Evolutionary conservation across 495 filamentous ascomycete genomes (phyloP).

Genomic region (Aspergillus panamensis): DNA sequence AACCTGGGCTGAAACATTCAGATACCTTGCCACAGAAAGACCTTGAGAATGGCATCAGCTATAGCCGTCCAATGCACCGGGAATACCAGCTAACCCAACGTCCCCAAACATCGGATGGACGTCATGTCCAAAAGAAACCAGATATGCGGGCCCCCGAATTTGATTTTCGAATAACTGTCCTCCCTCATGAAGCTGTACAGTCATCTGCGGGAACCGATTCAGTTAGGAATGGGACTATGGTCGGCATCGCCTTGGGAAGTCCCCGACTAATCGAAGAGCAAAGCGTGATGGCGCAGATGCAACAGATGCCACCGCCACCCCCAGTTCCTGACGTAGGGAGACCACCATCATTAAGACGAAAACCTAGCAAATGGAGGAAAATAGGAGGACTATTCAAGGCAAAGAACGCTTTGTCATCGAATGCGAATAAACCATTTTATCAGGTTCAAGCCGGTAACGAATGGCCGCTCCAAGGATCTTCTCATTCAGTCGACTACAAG

Average conservation of each 20-base stretch:
- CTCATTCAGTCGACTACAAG: conserved; percentile 23
- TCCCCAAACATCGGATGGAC: conserved; percentile 23
- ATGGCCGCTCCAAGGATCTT: conserved; percentile 19
- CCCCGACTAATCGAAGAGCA: conserved; percentile 38
- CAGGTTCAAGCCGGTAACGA: conserved; percentile 15
- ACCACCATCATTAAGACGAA: conserved; percentile 32
- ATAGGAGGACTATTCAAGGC: conserved; percentile 50
- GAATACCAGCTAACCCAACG: conserved; percentile 24
- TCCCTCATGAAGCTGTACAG: conserved; percentile 28
- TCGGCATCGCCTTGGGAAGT: conserved; percentile 55
- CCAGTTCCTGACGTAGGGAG: conserved; percentile 9
- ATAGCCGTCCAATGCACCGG: conserved; percentile 13
- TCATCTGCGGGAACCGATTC: conserved; percentile 11
- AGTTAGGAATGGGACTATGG: conserved; percentile 33
- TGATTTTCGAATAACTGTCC: conserved; percentile 37
- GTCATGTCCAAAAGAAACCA: conserved; percentile 18
- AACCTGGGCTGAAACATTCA: conserved; percentile 34
- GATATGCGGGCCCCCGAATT: conserved; percentile 26
- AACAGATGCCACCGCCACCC: conserved; percentile 23
- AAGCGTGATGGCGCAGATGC: conserved; percentile 21
- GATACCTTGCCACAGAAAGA: conserved; percentile 37
- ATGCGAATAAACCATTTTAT: conserved; percentile 25
- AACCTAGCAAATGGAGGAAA: conserved; percentile 56
- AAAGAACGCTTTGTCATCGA: conserved; percentile 35
- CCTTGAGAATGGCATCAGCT: conserved; percentile 15